Percentiles rank a stretch among this genome's conserved stretches.
Conservation (phyloP, 1,284 basidiomycete species). For the Cronartium quercuum region DNA sequence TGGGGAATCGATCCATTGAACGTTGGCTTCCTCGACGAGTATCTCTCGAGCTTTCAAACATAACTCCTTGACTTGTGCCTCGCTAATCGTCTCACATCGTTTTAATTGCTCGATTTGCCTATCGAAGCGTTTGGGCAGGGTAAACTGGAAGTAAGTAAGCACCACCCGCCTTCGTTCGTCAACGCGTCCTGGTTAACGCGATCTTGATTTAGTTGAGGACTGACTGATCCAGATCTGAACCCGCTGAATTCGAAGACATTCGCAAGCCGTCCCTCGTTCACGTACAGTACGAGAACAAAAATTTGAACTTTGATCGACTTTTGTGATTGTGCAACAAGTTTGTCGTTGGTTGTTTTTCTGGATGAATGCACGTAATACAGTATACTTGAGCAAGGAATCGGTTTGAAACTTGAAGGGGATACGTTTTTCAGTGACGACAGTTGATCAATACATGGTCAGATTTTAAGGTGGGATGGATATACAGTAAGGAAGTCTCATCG, state of each 20-base stretch:
- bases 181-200: not conserved
- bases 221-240: constrained; percentile 37
- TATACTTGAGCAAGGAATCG: too few relatives aligned
- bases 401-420: too few relatives aligned
- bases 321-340: too few relatives aligned
- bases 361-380: too few relatives aligned
- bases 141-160: not conserved
- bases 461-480: too few relatives aligned
- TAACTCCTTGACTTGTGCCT: constrained; percentile 82
- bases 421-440: too few relatives aligned
- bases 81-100: constrained; percentile 84
- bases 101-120: constrained; percentile 62
- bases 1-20: constrained; percentile 90
- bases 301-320: too few relatives aligned
- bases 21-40: constrained; percentile 87
- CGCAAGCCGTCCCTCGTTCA: too few relatives aligned
- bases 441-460: too few relatives aligned
- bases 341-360: too few relatives aligned
- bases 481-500: too few relatives aligned
- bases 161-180: not conserved
- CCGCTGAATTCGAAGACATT: constrained; percentile 28
- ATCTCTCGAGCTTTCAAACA: constrained; percentile 95
- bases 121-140: not conserved
- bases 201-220: not conserved
- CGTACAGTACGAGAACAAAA: too few relatives aligned